Percentiles rank a stretch among this genome's conserved stretches.
phyloP scores from a whole-genome alignment of 805 yeast genomes.

The Nakazawaea ishiwadae region DNA sequence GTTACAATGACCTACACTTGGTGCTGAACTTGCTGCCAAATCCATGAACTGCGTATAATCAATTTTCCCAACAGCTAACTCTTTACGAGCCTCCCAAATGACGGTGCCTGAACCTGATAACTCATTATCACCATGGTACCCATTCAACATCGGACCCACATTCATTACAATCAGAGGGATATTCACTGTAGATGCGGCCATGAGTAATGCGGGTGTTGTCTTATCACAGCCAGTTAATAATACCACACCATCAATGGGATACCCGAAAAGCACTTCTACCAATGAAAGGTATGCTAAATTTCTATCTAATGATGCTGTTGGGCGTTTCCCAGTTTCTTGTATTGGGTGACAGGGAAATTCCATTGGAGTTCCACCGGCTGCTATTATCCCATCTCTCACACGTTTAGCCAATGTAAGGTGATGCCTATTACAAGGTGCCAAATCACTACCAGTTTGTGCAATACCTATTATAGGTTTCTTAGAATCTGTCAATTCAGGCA shows the following conservation, averaged over 20 bases:
- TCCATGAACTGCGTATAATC: conserved; percentile 18
- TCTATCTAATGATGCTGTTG: conserved; percentile 20
- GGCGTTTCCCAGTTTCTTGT: conserved; percentile 21
- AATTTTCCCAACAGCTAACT: conserved; percentile 18
- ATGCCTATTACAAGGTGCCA: conserved; percentile 21
- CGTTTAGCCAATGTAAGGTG: conserved; percentile 19
- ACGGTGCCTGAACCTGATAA: conserved; percentile 49
- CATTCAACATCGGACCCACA: conserved; percentile 55
- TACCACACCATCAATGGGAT: conserved; percentile 21
- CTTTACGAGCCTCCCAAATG: conserved; percentile 20
- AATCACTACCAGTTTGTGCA: conserved; percentile 17
- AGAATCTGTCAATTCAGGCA: conserved; percentile 14
- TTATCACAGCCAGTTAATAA: conserved; percentile 58
- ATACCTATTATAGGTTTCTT: conserved; percentile 16
- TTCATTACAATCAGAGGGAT: conserved; percentile 89
- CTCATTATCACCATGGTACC: conserved; percentile 25
- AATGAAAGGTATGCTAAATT: conserved; percentile 19
- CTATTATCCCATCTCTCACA: conserved; percentile 20
- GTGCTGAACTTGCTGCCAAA: conserved; percentile 18
- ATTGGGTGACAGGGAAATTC: conserved; percentile 22
- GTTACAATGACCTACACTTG: conserved; percentile 16
- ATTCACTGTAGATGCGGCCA: conserved; percentile 92
- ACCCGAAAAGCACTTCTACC: conserved; percentile 19
- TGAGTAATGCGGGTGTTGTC: conserved; percentile 90
- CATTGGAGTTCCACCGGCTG: conserved; percentile 19